Evolutionary conservation across 495 filamentous ascomycete genomes (phyloP), one percentile per base, ranked within the genome.

Genomic region (Neurospora sp.): DNA sequence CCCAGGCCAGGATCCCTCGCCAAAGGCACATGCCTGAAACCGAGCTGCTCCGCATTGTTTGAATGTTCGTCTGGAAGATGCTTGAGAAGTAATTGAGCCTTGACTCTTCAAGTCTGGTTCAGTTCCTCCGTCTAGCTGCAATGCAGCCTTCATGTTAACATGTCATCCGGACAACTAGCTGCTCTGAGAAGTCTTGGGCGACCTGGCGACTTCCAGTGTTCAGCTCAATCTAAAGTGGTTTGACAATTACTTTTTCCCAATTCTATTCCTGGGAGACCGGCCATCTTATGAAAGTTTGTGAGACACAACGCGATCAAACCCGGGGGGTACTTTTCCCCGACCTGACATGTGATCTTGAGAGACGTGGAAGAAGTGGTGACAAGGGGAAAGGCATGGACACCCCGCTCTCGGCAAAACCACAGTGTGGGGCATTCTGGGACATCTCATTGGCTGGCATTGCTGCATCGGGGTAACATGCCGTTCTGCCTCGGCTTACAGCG

Each of bases 401-500:
- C 76, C 74, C 74, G 70, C 76, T 77, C 76, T 77, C 76, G 76
- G 76, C 76, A 77, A 75, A 41, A 42, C 66, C 48, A 72, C 18
- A 48, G n/a, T 61, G n/a, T 59, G 73, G 70, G 46, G 69, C 46
- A n/a, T 48, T 48, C 35, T 61, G 66, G 12, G 72, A 40, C 66
- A 77, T 27, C 40, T 12, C 42, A 68, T 39, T n/a, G 27, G 42
- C 71, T 69, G 7, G 7, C 0, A 35, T 3, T 1, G 27, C 27
- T 37, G 14, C 27, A 37, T 3, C 27, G 27, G 53, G 35, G 53
- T 27, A 35, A 6, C 53, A 35, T 66, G 69, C 73, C 71, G 69
- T 73, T 48, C 42, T 77, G 76, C 76, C 76, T 77, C 76, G 76
- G 76, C 76, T 77, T 75, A 75, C 70, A 46, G 44, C 42, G 69